Evolutionary conservation across 805 yeast genomes (phyloP).

Genomic region (Nakazawaea populi): DNA sequence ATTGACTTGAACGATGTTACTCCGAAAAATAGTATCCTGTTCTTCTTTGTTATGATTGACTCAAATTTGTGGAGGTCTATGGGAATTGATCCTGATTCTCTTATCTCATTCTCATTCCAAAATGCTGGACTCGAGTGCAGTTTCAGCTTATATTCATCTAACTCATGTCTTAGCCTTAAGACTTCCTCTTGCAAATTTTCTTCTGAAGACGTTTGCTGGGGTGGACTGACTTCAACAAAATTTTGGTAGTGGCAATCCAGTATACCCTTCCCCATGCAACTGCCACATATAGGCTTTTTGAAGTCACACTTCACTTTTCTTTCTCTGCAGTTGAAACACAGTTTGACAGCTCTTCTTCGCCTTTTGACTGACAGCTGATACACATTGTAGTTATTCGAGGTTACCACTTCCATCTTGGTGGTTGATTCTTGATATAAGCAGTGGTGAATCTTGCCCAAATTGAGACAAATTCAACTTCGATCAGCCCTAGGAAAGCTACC

Average conservation of each 20-base stretch:
- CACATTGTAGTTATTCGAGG: neutral
- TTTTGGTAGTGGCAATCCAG: neutral
- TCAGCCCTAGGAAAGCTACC: too few species aligned
- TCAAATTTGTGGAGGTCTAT: neutral
- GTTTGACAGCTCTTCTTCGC: slow-evolving; percentile 3
- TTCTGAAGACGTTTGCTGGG: neutral
- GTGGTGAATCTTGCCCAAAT: neutral
- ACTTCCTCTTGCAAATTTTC: neutral
- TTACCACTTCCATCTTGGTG: neutral
- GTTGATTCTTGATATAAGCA: neutral
- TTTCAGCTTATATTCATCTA: neutral
- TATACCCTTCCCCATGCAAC: neutral
- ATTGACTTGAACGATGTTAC: neutral
- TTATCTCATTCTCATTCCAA: neutral
- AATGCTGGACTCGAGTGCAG: neutral
- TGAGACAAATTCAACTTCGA: neutral
- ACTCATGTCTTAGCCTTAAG: neutral
- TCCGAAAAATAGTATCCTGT: neutral
- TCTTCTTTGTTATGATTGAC: neutral
- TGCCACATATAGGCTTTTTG: slow-evolving; percentile 1
- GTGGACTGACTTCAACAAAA: neutral
- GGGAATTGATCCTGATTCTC: neutral
- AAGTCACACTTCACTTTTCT: slow-evolving; percentile 9
- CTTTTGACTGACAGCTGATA: neutral
- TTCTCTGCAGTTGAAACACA: slow-evolving; percentile 7